phyloP scores from a whole-genome alignment of 208 protist species.

The Vickermania spadyakhi region DNA sequence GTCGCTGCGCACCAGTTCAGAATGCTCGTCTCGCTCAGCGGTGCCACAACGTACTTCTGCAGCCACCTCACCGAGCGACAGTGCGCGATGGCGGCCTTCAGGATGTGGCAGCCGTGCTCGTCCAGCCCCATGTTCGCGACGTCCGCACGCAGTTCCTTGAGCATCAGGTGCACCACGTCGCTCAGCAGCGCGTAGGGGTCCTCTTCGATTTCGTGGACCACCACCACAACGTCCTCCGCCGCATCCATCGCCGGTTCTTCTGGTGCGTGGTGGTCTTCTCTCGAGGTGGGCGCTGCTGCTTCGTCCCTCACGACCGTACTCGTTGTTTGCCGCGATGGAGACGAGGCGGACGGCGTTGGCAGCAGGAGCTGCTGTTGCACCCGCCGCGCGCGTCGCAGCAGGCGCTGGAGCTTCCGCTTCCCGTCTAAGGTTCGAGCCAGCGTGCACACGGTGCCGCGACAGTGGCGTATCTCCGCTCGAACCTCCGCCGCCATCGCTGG shows the following conservation, averaged over 20 bases:
- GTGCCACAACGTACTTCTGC: slow-evolving; percentile 12
- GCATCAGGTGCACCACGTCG: slow-evolving; percentile 24
- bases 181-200: slow-evolving; percentile 7
- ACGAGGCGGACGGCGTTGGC: not conserved
- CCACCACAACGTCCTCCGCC: slow-evolving; percentile 11
- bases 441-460: not conserved
- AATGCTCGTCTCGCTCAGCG: slow-evolving; percentile 57
- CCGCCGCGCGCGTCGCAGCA: slow-evolving; percentile 2
- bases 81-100: slow-evolving; percentile 42
- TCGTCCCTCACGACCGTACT: not conserved
- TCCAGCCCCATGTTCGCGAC: slow-evolving; percentile 58
- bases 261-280: not conserved
- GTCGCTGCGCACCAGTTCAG: slow-evolving; percentile 75
- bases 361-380: not conserved
- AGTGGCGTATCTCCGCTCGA: not conserved
- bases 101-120: slow-evolving; percentile 61
- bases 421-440: not conserved
- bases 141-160: slow-evolving; percentile 37
- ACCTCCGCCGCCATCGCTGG: not conserved
- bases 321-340: no score
- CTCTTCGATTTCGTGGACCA: slow-evolving; percentile 10
- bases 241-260: slow-evolving; percentile 40
- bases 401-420: not conserved
- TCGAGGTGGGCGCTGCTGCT: not conserved
- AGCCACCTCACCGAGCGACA: slow-evolving; percentile 24